phyloP scores from a whole-genome alignment of 441 rosid genomes.

The Adansonia madagascariensis region DNA sequence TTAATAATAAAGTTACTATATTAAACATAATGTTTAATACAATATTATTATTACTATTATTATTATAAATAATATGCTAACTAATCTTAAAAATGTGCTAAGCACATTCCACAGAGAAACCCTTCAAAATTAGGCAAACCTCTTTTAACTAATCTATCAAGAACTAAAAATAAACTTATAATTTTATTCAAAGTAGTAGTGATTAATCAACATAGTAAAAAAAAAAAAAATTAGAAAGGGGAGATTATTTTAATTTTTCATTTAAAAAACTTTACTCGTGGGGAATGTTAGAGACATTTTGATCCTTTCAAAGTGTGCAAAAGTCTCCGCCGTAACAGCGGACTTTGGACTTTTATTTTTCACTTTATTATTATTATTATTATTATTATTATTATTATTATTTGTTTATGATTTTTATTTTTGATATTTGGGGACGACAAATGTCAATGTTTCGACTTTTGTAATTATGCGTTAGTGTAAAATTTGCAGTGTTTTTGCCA shows the following conservation, averaged over 20 bases:
- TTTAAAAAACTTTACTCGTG: slow-evolving; percentile 29
- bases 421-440: slow-evolving; percentile 28
- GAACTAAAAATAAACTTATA: too few relatives aligned
- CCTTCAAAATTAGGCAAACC: neutral
- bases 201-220: too few relatives aligned
- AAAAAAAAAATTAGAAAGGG: neutral
- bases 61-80: too few relatives aligned
- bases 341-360: slow-evolving; percentile 11
- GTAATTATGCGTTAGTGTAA: slow-evolving; percentile 21
- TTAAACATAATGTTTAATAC: too few relatives aligned
- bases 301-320: slow-evolving; percentile 1
- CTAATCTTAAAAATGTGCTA: too few relatives aligned
- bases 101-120: too few relatives aligned
- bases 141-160: neutral
- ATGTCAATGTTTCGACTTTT: slow-evolving; percentile 37
- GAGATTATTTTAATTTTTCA: neutral
- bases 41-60: too few relatives aligned
- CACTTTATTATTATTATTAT: too few relatives aligned
- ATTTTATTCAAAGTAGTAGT: too few relatives aligned
- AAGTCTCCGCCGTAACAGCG: slow-evolving; percentile 63
- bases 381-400: neutral
- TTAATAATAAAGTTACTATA: too few relatives aligned
- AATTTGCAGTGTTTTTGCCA: neutral
- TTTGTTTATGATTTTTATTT: neutral
- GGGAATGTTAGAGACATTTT: slow-evolving; percentile 33